These are phyloP conservation scores for Pyrrhoderma lamaoense DNA, from an alignment of 1,284 basidiomycete species.

Conservation along the genomic window DNA sequence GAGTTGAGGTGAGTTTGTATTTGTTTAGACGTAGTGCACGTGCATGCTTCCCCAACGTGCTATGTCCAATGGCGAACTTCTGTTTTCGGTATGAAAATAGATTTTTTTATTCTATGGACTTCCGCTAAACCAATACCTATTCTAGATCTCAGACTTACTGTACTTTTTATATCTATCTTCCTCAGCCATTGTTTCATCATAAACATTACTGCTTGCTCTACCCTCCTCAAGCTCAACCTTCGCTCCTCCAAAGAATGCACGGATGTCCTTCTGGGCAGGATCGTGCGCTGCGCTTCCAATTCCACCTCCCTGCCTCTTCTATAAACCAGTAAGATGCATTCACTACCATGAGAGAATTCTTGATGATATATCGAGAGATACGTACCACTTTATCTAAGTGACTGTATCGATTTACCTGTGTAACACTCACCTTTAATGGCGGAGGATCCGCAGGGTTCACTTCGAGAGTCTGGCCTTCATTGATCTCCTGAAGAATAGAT, in stretches of 20 bases:
- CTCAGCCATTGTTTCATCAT: slow-evolving; percentile 5
- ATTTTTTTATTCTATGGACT: too few relatives aligned
- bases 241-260: slow-evolving; percentile 69
- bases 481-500: slow-evolving; percentile 25
- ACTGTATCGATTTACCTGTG: slow-evolving; percentile 46
- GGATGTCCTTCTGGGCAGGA: slow-evolving; percentile 67
- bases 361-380: too few relatives aligned
- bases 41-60: neutral
- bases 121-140: too few relatives aligned
- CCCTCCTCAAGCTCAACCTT: slow-evolving; percentile 16
- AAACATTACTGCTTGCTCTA: slow-evolving; percentile 13
- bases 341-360: too few relatives aligned
- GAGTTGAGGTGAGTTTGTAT: slow-evolving; percentile 5
- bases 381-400: slow-evolving; percentile 54
- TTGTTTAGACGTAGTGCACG: neutral
- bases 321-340: neutral
- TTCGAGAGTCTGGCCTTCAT: slow-evolving; percentile 24
- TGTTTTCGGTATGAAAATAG: neutral
- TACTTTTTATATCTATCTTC: too few relatives aligned
- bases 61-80: too few relatives aligned
- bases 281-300: slow-evolving; percentile 69
- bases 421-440: slow-evolving; percentile 37
- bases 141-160: too few relatives aligned
- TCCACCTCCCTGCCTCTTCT: slow-evolving; percentile 74
- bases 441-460: slow-evolving; percentile 26